Conservation (phyloP, 1,284 basidiomycete species). For the Ceratobasidium sp. region DNA sequence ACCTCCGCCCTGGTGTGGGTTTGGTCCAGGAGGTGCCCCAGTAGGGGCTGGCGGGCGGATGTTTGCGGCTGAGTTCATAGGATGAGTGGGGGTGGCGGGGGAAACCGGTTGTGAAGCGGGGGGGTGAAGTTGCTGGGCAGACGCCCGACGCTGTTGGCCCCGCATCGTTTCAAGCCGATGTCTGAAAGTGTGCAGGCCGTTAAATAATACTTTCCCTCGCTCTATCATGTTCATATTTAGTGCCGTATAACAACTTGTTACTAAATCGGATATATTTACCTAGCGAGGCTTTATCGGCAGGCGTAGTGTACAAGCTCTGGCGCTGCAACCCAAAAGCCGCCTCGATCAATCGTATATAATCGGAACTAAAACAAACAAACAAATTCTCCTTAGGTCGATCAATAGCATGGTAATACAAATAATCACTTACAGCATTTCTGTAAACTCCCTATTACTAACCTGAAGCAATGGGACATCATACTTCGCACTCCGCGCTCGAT, state of each 20-base stretch:
- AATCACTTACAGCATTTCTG: conserved; percentile 20
- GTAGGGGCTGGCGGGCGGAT: neutral
- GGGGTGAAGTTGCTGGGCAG: neutral
- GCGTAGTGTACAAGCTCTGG: conserved; percentile 9
- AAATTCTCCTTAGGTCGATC: neutral
- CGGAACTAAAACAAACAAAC: neutral
- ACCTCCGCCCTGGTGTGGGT: no score
- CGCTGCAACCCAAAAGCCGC: conserved; percentile 21
- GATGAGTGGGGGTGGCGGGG: conserved; percentile 1
- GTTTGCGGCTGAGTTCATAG: neutral
- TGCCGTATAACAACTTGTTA: neutral
- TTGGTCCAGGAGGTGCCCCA: no score
- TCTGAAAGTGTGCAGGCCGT: conserved; percentile 19
- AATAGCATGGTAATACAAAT: neutral
- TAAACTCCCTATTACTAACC: conserved; percentile 22
- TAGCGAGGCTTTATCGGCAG: conserved; percentile 9
- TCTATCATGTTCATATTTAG: neutral
- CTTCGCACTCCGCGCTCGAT: conserved; percentile 7
- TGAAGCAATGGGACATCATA: neutral
- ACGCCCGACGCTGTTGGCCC: neutral
- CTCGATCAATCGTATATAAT: conserved; percentile 30
- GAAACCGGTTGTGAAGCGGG: conserved; percentile 12
- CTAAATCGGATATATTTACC: conserved; percentile 1
- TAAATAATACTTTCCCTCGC: conserved; percentile 16
- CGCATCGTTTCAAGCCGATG: conserved; percentile 13